Percentiles rank a stretch among this genome's conserved stretches.
Evolutionary conservation across 192 early-diverging fungal genomes (phyloP).

Genomic region (Coemansia sp.): DNA sequence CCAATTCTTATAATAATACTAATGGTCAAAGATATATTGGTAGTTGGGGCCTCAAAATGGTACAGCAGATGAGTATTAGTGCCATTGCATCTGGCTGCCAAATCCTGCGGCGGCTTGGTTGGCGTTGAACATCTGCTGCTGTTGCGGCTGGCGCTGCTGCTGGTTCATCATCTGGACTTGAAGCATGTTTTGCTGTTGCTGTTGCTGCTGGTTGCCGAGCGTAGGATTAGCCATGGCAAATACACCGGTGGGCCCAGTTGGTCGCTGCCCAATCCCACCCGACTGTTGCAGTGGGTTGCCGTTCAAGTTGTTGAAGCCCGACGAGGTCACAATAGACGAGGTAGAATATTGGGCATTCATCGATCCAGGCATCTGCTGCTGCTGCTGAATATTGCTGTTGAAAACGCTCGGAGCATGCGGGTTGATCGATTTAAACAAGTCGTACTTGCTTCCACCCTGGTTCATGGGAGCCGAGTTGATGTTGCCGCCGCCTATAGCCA

Average conservation of each 20-base stretch:
- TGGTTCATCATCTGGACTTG: conserved; percentile 20
- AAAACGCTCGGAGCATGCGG: conserved; percentile 45
- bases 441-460: conserved; percentile 30
- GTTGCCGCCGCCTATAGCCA: conserved; percentile 15
- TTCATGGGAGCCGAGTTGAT: neutral
- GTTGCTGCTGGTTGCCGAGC: conserved; percentile 25
- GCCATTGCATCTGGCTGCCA: conserved; percentile 34
- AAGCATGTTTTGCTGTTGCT: conserved; percentile 27
- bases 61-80: neutral
- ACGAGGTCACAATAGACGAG: conserved; percentile 10
- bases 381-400: conserved; percentile 12
- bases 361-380: conserved; percentile 15
- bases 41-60: neutral
- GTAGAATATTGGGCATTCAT: conserved; percentile 11
- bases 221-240: conserved; percentile 45
- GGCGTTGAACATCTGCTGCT: conserved; percentile 19
- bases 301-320: conserved; percentile 8
- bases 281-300: conserved; percentile 4
- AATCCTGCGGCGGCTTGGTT: conserved; percentile 21
- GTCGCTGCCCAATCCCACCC: neutral
- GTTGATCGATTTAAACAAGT: conserved; percentile 45
- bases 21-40: neutral
- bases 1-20: neutral
- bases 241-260: conserved; percentile 27
- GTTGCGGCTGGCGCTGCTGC: conserved; percentile 21